These are phyloP conservation scores for Corymbia calophylla DNA, from an alignment of 441 rosid genomes.

Conservation along the genomic window DNA sequence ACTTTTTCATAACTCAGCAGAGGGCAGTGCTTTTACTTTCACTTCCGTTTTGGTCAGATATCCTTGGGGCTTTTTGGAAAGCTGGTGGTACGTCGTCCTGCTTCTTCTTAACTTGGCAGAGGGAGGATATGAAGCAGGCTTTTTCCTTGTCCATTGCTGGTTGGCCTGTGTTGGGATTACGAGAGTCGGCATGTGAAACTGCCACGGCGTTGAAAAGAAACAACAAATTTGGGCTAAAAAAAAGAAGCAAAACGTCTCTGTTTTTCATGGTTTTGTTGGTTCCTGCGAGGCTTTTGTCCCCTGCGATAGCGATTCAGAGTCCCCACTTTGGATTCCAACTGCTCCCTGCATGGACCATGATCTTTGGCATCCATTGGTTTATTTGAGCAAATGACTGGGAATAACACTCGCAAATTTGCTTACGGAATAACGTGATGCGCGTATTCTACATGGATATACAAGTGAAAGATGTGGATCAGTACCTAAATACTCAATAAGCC, in stretches of 20 bases:
- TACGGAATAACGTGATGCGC: not conserved
- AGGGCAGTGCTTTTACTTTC: not conserved
- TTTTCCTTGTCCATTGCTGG: not conserved
- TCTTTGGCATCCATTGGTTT: not conserved
- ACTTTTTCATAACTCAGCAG: not conserved
- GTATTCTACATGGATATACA: not conserved
- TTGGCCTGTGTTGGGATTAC: not conserved
- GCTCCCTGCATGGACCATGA: not conserved
- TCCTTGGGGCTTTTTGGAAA: not conserved
- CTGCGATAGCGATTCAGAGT: not conserved
- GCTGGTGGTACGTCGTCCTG: not conserved
- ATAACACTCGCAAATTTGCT: not conserved
- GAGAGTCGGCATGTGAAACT: not conserved
- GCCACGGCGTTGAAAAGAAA: not conserved
- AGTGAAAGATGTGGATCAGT: not conserved
- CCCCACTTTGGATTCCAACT: not conserved
- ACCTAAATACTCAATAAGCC: not conserved
- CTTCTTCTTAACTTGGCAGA: not conserved
- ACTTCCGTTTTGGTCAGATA: not conserved
- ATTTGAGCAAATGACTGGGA: not conserved
- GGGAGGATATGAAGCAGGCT: not conserved
- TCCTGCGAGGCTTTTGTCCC: constrained; percentile 29
- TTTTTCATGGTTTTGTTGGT: not conserved
- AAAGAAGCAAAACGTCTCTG: not conserved
- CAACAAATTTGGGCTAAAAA: not conserved